Conservation (phyloP, 169 alveolate species). For the Plasmodium sp. region DNA sequence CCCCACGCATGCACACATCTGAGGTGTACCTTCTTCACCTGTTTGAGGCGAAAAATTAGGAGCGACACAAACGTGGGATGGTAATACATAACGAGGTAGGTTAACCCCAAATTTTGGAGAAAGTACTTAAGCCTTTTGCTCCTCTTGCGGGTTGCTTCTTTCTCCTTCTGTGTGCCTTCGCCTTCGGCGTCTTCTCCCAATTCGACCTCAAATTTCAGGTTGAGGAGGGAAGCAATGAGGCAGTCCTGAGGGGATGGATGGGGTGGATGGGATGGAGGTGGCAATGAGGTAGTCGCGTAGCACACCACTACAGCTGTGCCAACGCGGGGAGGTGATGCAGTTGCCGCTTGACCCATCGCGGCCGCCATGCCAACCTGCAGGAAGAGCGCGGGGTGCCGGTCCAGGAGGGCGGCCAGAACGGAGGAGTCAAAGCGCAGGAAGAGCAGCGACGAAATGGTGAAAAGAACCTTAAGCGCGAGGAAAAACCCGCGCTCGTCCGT, state of each 20-base stretch:
- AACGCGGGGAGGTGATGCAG: not conserved
- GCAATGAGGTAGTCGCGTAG: not conserved
- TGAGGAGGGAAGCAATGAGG: slow-evolving; percentile 15
- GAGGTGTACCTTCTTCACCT: slow-evolving; percentile 25
- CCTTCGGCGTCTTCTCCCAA: not conserved
- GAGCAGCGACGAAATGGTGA: slow-evolving; percentile 46
- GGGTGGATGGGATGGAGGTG: not conserved
- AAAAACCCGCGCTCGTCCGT: slow-evolving; percentile 15
- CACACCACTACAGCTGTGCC: not conserved
- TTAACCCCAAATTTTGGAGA: slow-evolving; percentile 8
- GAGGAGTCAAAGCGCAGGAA: slow-evolving; percentile 44
- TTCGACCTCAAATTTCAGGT: slow-evolving; percentile 21
- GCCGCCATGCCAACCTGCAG: slow-evolving; percentile 16
- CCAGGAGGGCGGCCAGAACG: not conserved
- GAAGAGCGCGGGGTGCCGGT: slow-evolving; percentile 6
- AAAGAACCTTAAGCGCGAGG: slow-evolving; percentile 22
- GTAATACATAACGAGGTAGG: slow-evolving; percentile 50
- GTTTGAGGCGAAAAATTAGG: slow-evolving; percentile 51
- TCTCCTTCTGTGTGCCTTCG: not conserved
- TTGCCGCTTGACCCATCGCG: not conserved
- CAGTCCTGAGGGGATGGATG: slow-evolving; percentile 17
- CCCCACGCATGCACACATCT: not conserved
- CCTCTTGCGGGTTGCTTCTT: slow-evolving; percentile 10
- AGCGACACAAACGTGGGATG: slow-evolving; percentile 63
- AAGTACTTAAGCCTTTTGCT: slow-evolving; percentile 34